A percentile compares a stretch with the other conserved stretches of the same genome.
These are phyloP conservation scores for Metrosideros polymorpha DNA, from an alignment of 441 rosid genomes.

Conservation along the genomic window DNA sequence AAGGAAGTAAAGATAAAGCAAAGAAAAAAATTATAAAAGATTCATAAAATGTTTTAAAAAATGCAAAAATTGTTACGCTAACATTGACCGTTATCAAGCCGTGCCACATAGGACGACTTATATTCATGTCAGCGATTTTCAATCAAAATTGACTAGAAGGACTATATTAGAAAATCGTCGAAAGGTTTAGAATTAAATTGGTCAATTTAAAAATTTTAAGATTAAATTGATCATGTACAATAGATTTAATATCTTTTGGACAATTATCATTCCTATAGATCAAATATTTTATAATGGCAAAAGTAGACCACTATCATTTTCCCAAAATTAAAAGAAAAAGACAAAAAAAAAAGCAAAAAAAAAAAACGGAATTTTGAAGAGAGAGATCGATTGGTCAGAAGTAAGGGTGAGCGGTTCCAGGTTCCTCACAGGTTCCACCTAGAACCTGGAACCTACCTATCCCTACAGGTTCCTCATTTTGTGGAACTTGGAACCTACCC, in stretches of 20 bases:
- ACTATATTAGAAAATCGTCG: neutral
- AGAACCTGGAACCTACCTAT: too few relatives aligned
- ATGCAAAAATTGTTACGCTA: neutral
- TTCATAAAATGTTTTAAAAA: neutral
- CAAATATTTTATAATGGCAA: neutral
- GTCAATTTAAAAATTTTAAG: neutral
- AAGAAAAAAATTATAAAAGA: neutral
- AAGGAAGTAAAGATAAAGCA: neutral
- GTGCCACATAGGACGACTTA: neutral
- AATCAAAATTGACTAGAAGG: neutral
- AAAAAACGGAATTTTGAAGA: neutral
- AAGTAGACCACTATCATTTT: neutral
- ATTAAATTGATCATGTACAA: neutral
- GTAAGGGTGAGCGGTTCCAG: too few relatives aligned
- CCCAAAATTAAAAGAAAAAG: neutral
- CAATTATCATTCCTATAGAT: neutral
- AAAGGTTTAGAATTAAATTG: neutral
- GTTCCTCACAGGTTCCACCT: too few relatives aligned
- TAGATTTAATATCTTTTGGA: neutral
- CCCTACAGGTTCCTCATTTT: too few relatives aligned
- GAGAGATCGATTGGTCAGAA: neutral
- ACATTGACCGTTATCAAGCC: neutral
- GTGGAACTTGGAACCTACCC: too few relatives aligned
- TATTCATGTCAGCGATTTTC: accelerated
- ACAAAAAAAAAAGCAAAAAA: neutral